Base-by-base conservation (phyloP, 495 filamentous ascomycete genomes). In the Chlorociboria aeruginascens region DNA sequence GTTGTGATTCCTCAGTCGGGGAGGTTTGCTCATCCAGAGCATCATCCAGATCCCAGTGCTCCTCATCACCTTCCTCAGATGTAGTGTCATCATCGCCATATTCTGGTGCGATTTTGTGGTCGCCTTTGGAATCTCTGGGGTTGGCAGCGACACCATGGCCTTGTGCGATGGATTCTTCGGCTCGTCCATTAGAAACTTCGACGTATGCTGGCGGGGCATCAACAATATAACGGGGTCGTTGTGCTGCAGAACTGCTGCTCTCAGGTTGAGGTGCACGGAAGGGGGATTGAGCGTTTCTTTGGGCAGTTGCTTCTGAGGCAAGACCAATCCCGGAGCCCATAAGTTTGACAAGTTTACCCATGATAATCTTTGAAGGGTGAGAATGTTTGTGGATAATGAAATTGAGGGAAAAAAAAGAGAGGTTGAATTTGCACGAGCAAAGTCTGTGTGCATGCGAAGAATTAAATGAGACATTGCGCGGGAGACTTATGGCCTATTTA, bases 1-100 rank as follows among this genome's bases (percentile, higher is more conserved):
- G 30, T 86, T 85, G 51, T 82, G 83, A 38, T 69, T 79, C 48
- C 78, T 84, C 49, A 80, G 86, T 51, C 79, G 82, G 9, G 80
- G 81, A 46, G 73, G 3, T 35, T 11, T n/a, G 38, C 17, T 52
- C 20, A 28, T 67, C 62, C 40, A 67, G 61, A 11, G 67, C 66
- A 46, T 74, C 74, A 53, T 78, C 74, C 13, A 76, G 66, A 13
- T 68, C 58, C 72, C 71, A 76, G 48, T 68, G 65, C 47, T 62
- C 61, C 45, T 74, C 72, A 30, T 70, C 54, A 20, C 39, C 63
- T 39, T 66, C 59, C 36, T 65, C 61, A 32, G 57, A 47, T 0
- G 54, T 45, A 0, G 48, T 30, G 37, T 51, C 46, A 20, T 49
- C 46, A 12, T 62, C 57, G 3, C 47, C 51, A 32, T 55, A 17